Conservation (phyloP, 2,329 filamentous ascomycete genomes). For the Aspergillus chevalieri region DNA sequence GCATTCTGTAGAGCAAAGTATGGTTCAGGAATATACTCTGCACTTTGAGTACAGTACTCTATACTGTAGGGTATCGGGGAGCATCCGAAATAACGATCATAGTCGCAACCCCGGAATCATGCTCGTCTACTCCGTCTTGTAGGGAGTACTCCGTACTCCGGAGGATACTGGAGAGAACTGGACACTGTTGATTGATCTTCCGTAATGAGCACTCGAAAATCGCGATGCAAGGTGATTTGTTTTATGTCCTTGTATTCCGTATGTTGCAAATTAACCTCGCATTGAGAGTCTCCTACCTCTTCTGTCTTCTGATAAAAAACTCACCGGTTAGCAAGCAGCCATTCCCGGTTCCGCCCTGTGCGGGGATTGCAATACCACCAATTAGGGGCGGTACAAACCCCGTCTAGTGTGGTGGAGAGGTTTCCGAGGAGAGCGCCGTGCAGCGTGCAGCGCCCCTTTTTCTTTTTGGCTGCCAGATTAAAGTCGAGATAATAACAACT, state of each 20-base stretch:
- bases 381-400: neutral
- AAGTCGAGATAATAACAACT: neutral
- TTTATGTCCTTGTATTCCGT: too few relatives aligned
- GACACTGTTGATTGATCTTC: too few relatives aligned
- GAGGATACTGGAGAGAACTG: too few relatives aligned
- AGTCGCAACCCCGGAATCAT: neutral
- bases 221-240: too few relatives aligned
- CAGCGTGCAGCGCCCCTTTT: constrained; percentile 12
- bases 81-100: neutral
- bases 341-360: too few relatives aligned
- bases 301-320: too few relatives aligned
- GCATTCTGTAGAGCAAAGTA: neutral
- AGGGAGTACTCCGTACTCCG: too few relatives aligned
- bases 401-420: neutral
- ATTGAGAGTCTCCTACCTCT: too few relatives aligned
- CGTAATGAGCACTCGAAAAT: too few relatives aligned
- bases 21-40: neutral
- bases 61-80: neutral
- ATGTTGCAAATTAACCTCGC: too few relatives aligned
- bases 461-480: neutral
- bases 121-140: too few relatives aligned
- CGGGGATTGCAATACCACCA: neutral
- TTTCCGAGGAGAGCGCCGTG: constrained; percentile 26
- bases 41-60: neutral
- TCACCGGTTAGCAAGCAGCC: too few relatives aligned